These are phyloP conservation scores for Verticillium klebahnii DNA, from an alignment of 2,329 filamentous ascomycete species.

Conservation along the genomic window DNA sequence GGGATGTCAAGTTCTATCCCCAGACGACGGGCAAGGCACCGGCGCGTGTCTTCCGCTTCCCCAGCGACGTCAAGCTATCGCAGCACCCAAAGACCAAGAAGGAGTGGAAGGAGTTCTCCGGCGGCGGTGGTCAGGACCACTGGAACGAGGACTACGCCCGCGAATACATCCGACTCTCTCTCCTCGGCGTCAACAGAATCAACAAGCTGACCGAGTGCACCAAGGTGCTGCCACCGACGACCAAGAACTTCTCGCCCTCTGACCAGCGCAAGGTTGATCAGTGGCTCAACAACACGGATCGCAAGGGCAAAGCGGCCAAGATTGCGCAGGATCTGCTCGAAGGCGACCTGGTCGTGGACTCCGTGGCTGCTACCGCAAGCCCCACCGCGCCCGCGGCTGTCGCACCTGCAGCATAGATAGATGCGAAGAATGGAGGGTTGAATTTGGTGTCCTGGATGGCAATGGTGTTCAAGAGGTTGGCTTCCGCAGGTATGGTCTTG, in stretches of 20 bases:
- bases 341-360: slow-evolving; percentile 9
- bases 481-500: no score
- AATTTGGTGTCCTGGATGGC: not conserved
- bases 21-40: slow-evolving; percentile 28
- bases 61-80: slow-evolving; percentile 35
- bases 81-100: slow-evolving; percentile 27
- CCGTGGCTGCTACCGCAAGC: not conserved
- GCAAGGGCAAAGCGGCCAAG: slow-evolving; percentile 11
- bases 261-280: slow-evolving; percentile 13
- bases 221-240: slow-evolving; percentile 37
- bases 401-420: not conserved
- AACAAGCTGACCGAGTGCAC: slow-evolving; percentile 52
- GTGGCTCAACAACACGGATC: slow-evolving; percentile 13
- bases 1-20: slow-evolving; percentile 48
- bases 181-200: slow-evolving; percentile 55
- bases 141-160: slow-evolving; percentile 46
- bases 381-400: not conserved
- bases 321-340: slow-evolving; percentile 2
- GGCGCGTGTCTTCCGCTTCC: slow-evolving; percentile 34
- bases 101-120: slow-evolving; percentile 34
- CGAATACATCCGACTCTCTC: slow-evolving; percentile 49
- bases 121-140: slow-evolving; percentile 23
- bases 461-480: no score
- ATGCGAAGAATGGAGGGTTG: not conserved
- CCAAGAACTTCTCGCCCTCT: slow-evolving; percentile 6